A percentile compares a stretch with the other conserved stretches of the same genome.
phyloP scores from a whole-genome alignment of 2,329 filamentous ascomycete genomes.

The Aureobasidium namibiae region DNA sequence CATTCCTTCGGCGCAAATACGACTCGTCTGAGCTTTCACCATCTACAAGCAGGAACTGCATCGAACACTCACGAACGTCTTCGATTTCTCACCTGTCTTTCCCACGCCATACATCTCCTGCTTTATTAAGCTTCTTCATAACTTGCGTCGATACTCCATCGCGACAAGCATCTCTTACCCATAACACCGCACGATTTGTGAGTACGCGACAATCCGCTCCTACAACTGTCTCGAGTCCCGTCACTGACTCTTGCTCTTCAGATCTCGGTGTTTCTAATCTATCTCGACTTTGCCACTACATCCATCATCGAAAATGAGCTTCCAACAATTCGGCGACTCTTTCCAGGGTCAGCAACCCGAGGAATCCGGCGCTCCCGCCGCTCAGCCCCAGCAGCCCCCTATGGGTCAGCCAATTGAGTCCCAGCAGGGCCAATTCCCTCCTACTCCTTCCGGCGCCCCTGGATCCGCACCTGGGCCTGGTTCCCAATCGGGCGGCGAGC shows the following conservation, averaged over 20 bases:
- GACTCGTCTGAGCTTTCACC: conserved; percentile 8
- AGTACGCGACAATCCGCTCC: not conserved
- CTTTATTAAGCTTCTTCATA: conserved; percentile 5
- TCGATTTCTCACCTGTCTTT: conserved; percentile 14
- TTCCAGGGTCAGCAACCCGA: conserved; percentile 53
- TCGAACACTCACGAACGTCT: conserved; percentile 9
- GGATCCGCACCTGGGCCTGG: conserved; percentile 29
- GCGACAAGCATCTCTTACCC: conserved; percentile 14
- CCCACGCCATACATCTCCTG: not conserved
- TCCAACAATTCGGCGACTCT: conserved; percentile 53
- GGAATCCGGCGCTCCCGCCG: conserved; percentile 43
- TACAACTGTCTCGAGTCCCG: not conserved
- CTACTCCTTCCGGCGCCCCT: conserved; percentile 41
- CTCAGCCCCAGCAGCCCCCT: conserved; percentile 43
- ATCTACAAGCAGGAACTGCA: conserved; percentile 6
- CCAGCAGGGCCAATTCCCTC: conserved; percentile 30
- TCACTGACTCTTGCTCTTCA: not conserved
- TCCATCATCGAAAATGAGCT: conserved; percentile 48
- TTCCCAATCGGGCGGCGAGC: conserved; percentile 32
- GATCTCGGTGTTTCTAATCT: conserved; percentile 9
- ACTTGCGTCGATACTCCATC: conserved; percentile 2
- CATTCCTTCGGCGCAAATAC: conserved; percentile 15
- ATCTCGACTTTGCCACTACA: not conserved
- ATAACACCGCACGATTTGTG: not conserved
- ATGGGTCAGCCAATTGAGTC: conserved; percentile 53